A percentile compares a stretch with the other conserved stretches of the same genome.
Evolutionary conservation across 2,329 filamentous ascomycete genomes (phyloP).

Genomic region (Aureobasidium sp.): DNA sequence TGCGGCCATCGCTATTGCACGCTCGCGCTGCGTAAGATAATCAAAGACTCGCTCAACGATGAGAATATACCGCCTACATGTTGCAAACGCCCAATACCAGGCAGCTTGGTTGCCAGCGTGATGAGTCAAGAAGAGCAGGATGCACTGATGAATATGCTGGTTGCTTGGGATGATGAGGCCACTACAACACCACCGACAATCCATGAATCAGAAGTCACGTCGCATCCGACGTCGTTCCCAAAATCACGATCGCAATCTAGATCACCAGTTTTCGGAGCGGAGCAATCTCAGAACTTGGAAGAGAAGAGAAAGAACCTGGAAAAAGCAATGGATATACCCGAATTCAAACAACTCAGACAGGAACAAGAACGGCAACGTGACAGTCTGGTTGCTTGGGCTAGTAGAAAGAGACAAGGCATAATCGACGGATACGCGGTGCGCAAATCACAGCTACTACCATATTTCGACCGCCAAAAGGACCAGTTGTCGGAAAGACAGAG

Average conservation of each 20-base stretch:
- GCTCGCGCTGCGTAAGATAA: conserved; percentile 27
- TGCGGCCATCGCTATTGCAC: conserved; percentile 31
- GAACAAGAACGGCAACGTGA: conserved; percentile 26
- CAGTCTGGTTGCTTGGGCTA: conserved; percentile 24
- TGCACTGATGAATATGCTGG: conserved; percentile 27
- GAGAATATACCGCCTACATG: conserved; percentile 31
- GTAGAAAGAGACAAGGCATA: conserved; percentile 21
- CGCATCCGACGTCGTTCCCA: background rate
- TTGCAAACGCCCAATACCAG: conserved; percentile 36
- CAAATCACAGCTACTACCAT: conserved; percentile 2
- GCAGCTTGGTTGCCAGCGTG: conserved; percentile 31
- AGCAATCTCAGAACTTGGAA: background rate
- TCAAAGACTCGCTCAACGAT: conserved; percentile 31
- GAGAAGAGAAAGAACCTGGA: conserved; percentile 20
- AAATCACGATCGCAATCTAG: conserved; percentile 2
- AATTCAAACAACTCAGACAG: conserved; percentile 23
- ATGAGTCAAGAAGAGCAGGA: conserved; percentile 33
- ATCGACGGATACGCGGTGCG: conserved; percentile 7
- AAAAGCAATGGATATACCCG: conserved; percentile 21
- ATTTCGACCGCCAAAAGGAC: conserved; percentile 15
- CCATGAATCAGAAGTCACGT: background rate
- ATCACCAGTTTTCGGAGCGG: background rate
- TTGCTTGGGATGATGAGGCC: conserved; percentile 26
- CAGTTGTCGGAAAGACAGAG: conserved; percentile 25
- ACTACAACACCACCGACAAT: conserved; percentile 6